phyloP scores from a whole-genome alignment of 2,329 filamentous ascomycete species.

The Exophiala bonariae region DNA sequence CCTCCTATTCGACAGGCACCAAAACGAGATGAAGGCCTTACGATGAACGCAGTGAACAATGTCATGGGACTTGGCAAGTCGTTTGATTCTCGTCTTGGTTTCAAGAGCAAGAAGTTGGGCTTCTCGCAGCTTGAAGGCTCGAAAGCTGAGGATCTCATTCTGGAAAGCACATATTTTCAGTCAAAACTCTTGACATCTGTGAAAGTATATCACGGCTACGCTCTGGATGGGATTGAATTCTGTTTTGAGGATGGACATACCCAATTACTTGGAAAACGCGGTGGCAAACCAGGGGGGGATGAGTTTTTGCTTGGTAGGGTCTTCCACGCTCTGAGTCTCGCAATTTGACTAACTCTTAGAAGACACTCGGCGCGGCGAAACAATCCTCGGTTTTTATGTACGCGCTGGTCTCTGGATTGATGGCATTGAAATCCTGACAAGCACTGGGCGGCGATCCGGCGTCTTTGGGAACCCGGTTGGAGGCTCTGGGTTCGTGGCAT shows the following conservation, averaged over 20 bases:
- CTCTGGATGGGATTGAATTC: constrained; percentile 86
- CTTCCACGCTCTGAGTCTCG: constrained; percentile 1
- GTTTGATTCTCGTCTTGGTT: constrained; percentile 61
- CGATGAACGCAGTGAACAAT: constrained; percentile 27
- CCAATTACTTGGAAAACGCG: constrained; percentile 82
- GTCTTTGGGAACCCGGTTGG: constrained; percentile 79
- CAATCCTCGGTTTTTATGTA: constrained; percentile 81
- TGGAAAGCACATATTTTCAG: constrained; percentile 66
- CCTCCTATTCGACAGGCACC: constrained; percentile 55
- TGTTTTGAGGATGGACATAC: constrained; percentile 82
- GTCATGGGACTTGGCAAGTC: constrained; percentile 24
- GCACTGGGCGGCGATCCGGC: constrained; percentile 78
- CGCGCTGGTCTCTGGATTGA: constrained; percentile 82
- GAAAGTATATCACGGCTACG: constrained; percentile 72
- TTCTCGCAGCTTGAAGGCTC: constrained; percentile 70
- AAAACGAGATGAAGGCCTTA: constrained; percentile 27
- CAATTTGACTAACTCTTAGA: constrained; percentile 24
- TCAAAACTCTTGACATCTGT: constrained; percentile 75
- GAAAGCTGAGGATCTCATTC: constrained; percentile 69
- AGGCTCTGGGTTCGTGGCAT: constrained; percentile 72
- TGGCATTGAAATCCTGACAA: constrained; percentile 86
- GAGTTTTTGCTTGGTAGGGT: constrained; percentile 73
- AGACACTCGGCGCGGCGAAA: constrained; percentile 84
- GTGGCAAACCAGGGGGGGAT: constrained; percentile 68
- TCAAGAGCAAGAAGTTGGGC: constrained; percentile 73